phyloP scores from a whole-genome alignment of 192 early-diverging fungal species.

The Coemansia sp. region DNA sequence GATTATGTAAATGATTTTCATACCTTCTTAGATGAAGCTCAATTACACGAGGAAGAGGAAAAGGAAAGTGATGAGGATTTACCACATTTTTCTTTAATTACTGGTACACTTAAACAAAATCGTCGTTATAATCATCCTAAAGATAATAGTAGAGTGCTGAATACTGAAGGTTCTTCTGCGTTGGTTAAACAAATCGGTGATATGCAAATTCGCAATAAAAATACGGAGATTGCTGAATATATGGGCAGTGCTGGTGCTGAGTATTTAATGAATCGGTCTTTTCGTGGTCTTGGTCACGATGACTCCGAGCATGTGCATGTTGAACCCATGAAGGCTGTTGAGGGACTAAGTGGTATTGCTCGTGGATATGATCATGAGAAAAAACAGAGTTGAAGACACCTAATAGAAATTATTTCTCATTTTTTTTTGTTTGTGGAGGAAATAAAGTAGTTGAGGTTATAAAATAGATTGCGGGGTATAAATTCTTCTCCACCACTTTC shows the following conservation, averaged over 20 bases:
- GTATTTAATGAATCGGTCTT: constrained; percentile 73
- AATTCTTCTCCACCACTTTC: not conserved
- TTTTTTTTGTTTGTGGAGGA: not conserved
- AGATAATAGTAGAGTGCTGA: not conserved
- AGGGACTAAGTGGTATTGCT: constrained; percentile 88
- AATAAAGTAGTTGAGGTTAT: not conserved
- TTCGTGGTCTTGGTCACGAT: constrained; percentile 76
- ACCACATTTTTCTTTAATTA: constrained; percentile 88
- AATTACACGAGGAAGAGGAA: constrained; percentile 33
- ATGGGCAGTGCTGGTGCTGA: constrained; percentile 59
- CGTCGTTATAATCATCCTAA: constrained; percentile 48
- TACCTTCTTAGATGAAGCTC: constrained; percentile 54
- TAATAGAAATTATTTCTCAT: constrained; percentile 9
- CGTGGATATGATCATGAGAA: constrained; percentile 65
- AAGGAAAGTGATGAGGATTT: constrained; percentile 62
- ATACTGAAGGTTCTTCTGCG: not conserved
- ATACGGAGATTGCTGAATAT: constrained; percentile 46
- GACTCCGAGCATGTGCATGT: constrained; percentile 11
- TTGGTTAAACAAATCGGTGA: constrained; percentile 26
- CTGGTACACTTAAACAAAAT: constrained; percentile 70
- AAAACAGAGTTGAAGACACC: constrained; percentile 19
- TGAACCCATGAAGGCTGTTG: constrained; percentile 48
- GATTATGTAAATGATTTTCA: constrained; percentile 72
- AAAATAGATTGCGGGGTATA: not conserved
- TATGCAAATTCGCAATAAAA: constrained; percentile 59